Percentiles rank a stretch among this genome's conserved stretches.
Conservation (phyloP, 331 rosid genomes). For the Saraca asoca region DNA sequence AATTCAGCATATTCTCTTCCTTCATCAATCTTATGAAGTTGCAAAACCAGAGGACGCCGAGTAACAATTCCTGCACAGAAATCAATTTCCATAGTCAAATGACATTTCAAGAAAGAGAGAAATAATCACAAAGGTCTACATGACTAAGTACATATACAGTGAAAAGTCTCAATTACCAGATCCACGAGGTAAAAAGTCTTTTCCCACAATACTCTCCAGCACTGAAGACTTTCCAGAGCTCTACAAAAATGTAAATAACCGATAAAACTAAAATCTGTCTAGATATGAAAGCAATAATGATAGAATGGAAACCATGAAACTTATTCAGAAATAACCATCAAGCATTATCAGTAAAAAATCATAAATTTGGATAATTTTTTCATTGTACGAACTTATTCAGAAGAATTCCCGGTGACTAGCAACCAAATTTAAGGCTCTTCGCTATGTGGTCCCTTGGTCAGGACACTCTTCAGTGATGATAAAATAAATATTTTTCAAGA, state of each 20-base stretch:
- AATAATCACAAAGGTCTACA: neutral
- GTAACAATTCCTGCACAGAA: constrained; percentile 83
- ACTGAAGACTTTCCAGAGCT: constrained; percentile 98
- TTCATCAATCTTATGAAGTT: constrained; percentile 83
- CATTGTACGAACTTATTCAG: neutral
- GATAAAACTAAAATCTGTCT: constrained; percentile 5
- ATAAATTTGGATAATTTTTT: neutral
- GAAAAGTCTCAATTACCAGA: constrained; percentile 59
- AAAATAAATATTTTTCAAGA: too few relatives aligned
- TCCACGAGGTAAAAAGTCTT: constrained; percentile 99
- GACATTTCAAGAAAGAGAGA: constrained; percentile 12
- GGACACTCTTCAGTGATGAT: neutral
- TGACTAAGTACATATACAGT: neutral
- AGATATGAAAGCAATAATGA: neutral
- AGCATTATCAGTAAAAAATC: neutral
- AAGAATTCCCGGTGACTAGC: too few relatives aligned
- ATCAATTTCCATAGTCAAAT: constrained; percentile 15
- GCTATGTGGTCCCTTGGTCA: neutral
- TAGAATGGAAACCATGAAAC: neutral
- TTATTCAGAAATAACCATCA: neutral
- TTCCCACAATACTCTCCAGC: constrained; percentile 94
- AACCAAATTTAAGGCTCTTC: neutral
- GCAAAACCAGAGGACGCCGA: constrained; percentile 97
- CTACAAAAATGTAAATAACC: constrained; percentile 44
- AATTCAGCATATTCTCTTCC: constrained; percentile 94